A percentile compares a stretch with the other conserved stretches of the same genome.
phyloP scores from a whole-genome alignment of 2,329 filamentous ascomycete species.

The Fusarium secorum region DNA sequence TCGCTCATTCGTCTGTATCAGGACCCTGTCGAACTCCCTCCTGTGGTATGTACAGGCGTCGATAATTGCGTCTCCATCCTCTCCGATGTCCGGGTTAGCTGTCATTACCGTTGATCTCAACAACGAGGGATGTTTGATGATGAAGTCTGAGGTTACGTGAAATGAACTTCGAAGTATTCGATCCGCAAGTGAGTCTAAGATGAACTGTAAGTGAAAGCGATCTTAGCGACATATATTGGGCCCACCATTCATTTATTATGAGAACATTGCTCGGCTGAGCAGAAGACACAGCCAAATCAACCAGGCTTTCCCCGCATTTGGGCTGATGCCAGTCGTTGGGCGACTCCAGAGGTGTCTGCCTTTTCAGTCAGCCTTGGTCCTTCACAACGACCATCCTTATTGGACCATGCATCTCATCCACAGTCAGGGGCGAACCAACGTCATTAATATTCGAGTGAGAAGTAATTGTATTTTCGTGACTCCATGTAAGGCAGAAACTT shows the following conservation, averaged over 20 bases:
- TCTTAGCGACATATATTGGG: neutral
- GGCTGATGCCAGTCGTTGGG: neutral
- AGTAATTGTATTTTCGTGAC: neutral
- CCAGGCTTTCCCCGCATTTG: neutral
- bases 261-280: neutral
- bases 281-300: neutral
- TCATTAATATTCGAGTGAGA: neutral
- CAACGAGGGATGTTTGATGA: neutral
- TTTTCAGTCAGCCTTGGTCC: neutral
- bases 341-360: neutral
- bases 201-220: neutral
- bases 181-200: too few relatives aligned
- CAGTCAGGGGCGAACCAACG: too few relatives aligned
- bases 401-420: neutral
- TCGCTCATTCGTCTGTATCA: neutral
- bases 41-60: slow-evolving; percentile 14
- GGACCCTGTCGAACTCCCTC: slow-evolving; percentile 5
- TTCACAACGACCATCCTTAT: neutral
- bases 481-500: neutral
- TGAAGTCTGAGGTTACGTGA: neutral
- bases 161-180: neutral
- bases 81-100: too few relatives aligned
- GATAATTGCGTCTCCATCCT: neutral
- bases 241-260: too few relatives aligned
- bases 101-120: neutral